Conservation (phyloP, 2,329 filamentous ascomycete genomes). For the Gnomoniopsis smithogilvyi region DNA sequence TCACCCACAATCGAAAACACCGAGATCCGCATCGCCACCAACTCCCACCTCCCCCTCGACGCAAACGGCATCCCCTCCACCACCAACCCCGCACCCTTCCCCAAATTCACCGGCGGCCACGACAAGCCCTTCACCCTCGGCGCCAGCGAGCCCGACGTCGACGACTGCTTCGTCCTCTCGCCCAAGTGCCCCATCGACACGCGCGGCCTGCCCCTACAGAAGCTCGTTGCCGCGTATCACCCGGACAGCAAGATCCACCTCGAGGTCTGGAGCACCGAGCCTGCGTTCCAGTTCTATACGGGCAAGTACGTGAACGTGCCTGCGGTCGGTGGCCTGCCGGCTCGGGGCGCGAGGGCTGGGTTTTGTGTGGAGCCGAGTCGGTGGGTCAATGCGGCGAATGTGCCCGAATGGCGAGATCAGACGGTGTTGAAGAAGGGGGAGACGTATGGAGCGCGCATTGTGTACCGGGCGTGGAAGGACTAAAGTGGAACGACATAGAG, state of each 20-base stretch:
- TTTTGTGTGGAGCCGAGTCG: slow-evolving; percentile 93
- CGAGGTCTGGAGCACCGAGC: slow-evolving; percentile 87
- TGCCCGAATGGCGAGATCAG: slow-evolving; percentile 75
- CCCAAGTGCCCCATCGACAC: slow-evolving; percentile 62
- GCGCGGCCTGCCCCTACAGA: slow-evolving; percentile 57
- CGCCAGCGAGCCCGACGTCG: slow-evolving; percentile 69
- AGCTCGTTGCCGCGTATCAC: slow-evolving; percentile 71
- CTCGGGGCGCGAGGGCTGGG: slow-evolving; percentile 65
- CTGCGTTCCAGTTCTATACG: slow-evolving; percentile 96
- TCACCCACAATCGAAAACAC: slow-evolving; percentile 52
- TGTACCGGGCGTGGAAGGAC: slow-evolving; percentile 83
- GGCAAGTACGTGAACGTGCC: slow-evolving; percentile 81
- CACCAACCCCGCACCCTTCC: slow-evolving; percentile 60
- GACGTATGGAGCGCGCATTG: slow-evolving; percentile 74
- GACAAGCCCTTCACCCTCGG: slow-evolving; percentile 70
- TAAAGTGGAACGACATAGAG: slow-evolving; percentile 26
- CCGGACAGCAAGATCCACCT: slow-evolving; percentile 73
- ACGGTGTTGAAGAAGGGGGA: slow-evolving; percentile 80
- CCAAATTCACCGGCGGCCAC: slow-evolving; percentile 53
- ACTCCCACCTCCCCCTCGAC: slow-evolving; percentile 71
- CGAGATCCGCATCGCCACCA: slow-evolving; percentile 63
- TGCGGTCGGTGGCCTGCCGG: slow-evolving; percentile 57
- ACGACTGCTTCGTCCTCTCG: slow-evolving; percentile 84
- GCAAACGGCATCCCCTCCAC: slow-evolving; percentile 70
- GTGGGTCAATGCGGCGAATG: slow-evolving; percentile 85